Percentiles rank a stretch among this genome's conserved stretches.
These are phyloP conservation scores for Malassezia equina DNA, from an alignment of 1,284 basidiomycete species.

Conservation along the genomic window DNA sequence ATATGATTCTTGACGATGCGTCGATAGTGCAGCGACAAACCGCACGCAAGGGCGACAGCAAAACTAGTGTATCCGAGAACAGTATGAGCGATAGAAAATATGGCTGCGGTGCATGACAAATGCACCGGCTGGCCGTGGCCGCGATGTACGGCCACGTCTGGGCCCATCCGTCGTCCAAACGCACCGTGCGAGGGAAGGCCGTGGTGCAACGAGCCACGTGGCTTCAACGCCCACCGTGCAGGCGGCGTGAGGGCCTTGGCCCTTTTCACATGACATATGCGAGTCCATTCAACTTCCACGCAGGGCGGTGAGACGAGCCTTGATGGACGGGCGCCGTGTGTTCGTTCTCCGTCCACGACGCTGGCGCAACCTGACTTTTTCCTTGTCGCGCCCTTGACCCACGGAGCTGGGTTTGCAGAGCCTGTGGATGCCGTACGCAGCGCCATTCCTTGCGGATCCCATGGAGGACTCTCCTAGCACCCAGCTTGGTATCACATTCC, in stretches of 20 bases:
- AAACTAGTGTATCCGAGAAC: conserved; percentile 64
- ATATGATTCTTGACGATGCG: conserved; percentile 81
- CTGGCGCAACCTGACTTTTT: background rate
- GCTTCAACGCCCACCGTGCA: background rate
- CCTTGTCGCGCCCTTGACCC: background rate
- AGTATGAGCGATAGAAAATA: conserved; percentile 56
- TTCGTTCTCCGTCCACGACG: background rate
- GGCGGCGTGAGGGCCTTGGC: background rate
- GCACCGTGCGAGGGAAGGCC: background rate
- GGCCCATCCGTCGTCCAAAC: background rate
- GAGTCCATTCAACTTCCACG: background rate
- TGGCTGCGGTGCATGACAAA: conserved; percentile 26
- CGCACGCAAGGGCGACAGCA: conserved; percentile 59
- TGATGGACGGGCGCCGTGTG: background rate
- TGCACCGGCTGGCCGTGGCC: conserved; percentile 2
- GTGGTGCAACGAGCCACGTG: background rate
- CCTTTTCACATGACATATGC: background rate
- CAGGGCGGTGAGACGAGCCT: background rate
- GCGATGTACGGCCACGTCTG: background rate
- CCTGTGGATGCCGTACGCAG: background rate
- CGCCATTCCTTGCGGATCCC: background rate
- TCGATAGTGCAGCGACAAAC: conserved; percentile 65
- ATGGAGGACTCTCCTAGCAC: background rate
- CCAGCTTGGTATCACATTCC: conserved; percentile 11
- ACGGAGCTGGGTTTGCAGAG: background rate